phyloP scores from a whole-genome alignment of 192 early-diverging fungal species.

The Backusella mclennaniae region DNA sequence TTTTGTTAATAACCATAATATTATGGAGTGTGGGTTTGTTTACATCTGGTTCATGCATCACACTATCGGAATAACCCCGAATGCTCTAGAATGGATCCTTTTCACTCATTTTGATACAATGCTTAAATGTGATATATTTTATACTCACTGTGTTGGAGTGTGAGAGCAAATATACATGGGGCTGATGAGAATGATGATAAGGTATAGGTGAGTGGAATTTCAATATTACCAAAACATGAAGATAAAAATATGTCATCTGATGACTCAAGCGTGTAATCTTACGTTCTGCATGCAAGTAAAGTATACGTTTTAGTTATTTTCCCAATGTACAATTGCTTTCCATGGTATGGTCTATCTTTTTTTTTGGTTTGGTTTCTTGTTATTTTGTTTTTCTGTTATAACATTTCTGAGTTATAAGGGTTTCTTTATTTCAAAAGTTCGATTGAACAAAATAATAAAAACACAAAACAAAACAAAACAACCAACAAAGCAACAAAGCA shows the following conservation, averaged over 20 bases:
- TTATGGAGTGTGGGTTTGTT: background rate
- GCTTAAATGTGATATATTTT: background rate
- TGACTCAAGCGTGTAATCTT: slow-evolving; percentile 1
- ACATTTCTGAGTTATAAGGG: background rate
- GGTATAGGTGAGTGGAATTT: background rate
- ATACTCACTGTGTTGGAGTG: background rate
- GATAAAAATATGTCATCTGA: slow-evolving; percentile 4
- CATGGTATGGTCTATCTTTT: background rate
- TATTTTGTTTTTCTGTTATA: background rate
- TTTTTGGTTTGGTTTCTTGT: background rate
- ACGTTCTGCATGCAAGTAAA: slow-evolving; percentile 8
- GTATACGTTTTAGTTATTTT: background rate
- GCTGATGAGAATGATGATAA: background rate
- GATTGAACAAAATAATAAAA: background rate
- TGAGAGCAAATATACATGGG: background rate
- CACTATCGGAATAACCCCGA: background rate
- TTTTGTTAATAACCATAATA: background rate
- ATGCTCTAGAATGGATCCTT: background rate
- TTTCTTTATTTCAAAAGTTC: background rate
- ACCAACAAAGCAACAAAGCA: background rate
- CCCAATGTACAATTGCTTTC: background rate
- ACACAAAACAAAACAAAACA: background rate
- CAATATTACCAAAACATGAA: slow-evolving; percentile 7
- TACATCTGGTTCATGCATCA: slow-evolving; percentile 1
- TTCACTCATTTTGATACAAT: background rate